phyloP scores from a whole-genome alignment of 2,329 filamentous ascomycete genomes.

The Stachybotrys chartarum region DNA sequence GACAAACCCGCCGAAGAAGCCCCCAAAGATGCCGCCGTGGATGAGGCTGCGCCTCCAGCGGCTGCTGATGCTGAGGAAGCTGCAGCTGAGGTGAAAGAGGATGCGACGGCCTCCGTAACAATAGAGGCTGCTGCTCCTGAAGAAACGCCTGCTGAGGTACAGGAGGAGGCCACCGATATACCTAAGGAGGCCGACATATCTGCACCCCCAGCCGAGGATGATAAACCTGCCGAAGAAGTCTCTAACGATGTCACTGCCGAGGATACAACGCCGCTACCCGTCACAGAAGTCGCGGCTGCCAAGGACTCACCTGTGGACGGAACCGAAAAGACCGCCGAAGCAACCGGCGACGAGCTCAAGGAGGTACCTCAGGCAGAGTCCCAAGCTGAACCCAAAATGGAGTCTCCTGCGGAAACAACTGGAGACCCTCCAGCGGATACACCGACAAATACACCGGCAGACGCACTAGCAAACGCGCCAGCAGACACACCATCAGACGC shows the following conservation, averaged over 20 bases:
- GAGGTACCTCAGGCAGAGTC: background rate
- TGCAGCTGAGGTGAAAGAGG: background rate
- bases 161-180: background rate
- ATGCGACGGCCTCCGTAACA: background rate
- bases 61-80: background rate
- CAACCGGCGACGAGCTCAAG: too few relatives aligned
- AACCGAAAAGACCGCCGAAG: too few relatives aligned
- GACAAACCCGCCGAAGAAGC: constrained; percentile 1
- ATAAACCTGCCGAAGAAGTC: background rate
- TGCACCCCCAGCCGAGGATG: background rate
- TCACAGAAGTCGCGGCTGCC: background rate
- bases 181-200: too few relatives aligned
- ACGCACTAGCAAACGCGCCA: background rate
- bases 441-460: background rate
- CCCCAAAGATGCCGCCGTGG: background rate
- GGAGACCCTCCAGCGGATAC: constrained; percentile 2
- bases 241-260: background rate
- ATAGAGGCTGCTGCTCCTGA: background rate
- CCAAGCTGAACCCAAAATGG: background rate
- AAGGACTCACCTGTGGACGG: too few relatives aligned
- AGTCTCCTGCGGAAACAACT: background rate
- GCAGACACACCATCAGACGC: background rate
- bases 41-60: constrained; percentile 1
- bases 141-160: background rate
- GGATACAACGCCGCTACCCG: background rate